A percentile compares a stretch with the other conserved stretches of the same genome.
Evolutionary conservation across 352 stramenopile species (phyloP).

Genomic region (Phytophthora gonapodyides): DNA sequence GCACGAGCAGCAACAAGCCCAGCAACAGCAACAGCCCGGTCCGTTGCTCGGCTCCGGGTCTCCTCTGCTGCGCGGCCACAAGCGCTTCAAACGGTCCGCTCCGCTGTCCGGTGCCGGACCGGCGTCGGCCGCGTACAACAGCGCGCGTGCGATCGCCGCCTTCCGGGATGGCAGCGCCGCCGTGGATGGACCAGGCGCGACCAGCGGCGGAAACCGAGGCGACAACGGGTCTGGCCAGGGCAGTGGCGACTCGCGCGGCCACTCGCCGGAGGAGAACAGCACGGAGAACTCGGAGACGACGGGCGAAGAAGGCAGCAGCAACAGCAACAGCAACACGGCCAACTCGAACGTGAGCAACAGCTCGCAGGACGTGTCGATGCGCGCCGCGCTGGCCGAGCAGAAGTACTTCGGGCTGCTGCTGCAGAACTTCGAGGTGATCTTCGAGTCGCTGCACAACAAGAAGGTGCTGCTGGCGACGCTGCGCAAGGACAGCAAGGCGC

Average conservation of each 20-base stretch:
- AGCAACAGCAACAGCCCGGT: slow-evolving; percentile 32
- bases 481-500: slow-evolving; percentile 68
- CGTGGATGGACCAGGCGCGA: slow-evolving; percentile 15
- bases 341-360: slow-evolving; percentile 58
- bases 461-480: slow-evolving; percentile 76
- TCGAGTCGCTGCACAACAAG: slow-evolving; percentile 86
- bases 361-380: slow-evolving; percentile 47
- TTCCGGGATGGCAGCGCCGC: slow-evolving; percentile 21
- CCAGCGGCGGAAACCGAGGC: slow-evolving; percentile 16
- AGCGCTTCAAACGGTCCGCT: slow-evolving; percentile 67
- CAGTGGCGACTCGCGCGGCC: slow-evolving; percentile 34
- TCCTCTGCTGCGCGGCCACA: slow-evolving; percentile 47
- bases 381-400: slow-evolving; percentile 69
- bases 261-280: slow-evolving; percentile 53
- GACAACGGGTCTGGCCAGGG: slow-evolving; percentile 22
- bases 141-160: slow-evolving; percentile 33
- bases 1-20: slow-evolving; percentile 38
- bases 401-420: slow-evolving; percentile 83
- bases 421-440: slow-evolving; percentile 86
- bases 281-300: slow-evolving; percentile 86
- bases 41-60: slow-evolving; percentile 39
- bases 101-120: slow-evolving; percentile 26
- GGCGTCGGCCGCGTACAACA: slow-evolving; percentile 30
- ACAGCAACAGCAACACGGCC: slow-evolving; percentile 50
- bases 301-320: slow-evolving; percentile 58